Conservation (phyloP, 306 rosid genomes). For the Trifolium pratense region DNA sequence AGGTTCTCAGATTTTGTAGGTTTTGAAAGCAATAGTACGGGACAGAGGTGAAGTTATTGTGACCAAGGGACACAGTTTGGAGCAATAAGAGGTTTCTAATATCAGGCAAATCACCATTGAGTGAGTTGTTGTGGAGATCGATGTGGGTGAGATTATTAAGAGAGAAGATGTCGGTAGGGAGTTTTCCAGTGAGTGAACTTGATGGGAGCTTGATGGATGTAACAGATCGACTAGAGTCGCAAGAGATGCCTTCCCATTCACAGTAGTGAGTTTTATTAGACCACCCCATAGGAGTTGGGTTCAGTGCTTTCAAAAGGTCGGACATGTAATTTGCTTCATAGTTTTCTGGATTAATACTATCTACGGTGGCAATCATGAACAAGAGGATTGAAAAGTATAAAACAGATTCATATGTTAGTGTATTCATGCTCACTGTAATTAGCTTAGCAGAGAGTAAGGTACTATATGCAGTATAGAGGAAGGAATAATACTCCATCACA, state of each 20-base stretch:
- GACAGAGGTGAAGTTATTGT: constrained; percentile 68
- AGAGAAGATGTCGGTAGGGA: background rate
- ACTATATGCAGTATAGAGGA: no score
- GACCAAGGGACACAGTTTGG: constrained; percentile 42
- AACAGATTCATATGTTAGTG: background rate
- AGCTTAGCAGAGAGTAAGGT: no score
- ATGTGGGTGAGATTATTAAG: background rate
- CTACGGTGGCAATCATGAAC: background rate
- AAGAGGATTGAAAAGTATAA: background rate
- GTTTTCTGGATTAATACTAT: background rate
- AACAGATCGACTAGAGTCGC: background rate
- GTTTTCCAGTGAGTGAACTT: background rate
- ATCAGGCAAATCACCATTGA: background rate
- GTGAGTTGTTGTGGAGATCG: background rate
- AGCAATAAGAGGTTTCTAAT: constrained; percentile 44
- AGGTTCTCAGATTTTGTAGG: constrained; percentile 52
- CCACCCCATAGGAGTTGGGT: background rate
- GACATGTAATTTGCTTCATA: background rate
- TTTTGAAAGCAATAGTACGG: constrained; percentile 49
- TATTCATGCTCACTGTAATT: no score
- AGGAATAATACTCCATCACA: no score
- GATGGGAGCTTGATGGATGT: background rate
- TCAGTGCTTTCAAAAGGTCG: background rate
- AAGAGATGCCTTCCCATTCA: background rate
- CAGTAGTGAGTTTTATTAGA: background rate